Percentiles rank a stretch among this genome's conserved stretches.
These are phyloP conservation scores for Verticillium isaacii DNA, from an alignment of 2,329 filamentous ascomycete species.

Conservation along the genomic window DNA sequence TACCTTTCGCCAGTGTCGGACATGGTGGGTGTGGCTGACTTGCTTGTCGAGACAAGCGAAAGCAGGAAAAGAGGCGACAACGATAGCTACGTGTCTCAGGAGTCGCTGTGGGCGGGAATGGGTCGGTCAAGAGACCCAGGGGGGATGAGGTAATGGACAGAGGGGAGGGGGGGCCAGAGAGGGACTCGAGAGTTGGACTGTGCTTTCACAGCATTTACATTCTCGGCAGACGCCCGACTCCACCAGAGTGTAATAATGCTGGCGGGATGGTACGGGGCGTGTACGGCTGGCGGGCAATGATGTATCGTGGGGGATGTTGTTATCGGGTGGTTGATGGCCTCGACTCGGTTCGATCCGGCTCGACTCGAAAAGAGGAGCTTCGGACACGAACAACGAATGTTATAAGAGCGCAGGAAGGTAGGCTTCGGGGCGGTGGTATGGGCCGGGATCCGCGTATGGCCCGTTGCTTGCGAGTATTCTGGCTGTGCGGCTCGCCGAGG, in stretches of 20 bases:
- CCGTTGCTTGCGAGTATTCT: not conserved
- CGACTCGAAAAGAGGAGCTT: not conserved
- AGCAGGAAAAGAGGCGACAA: not conserved
- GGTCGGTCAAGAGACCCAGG: not conserved
- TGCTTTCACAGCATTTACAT: not conserved
- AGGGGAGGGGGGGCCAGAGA: not conserved
- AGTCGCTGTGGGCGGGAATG: not conserved
- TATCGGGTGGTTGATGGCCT: not conserved
- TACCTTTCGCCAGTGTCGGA: conserved; percentile 31
- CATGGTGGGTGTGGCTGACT: conserved; percentile 18
- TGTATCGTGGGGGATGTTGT: not conserved
- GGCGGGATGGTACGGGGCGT: not conserved
- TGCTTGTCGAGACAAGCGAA: not conserved
- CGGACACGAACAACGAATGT: not conserved
- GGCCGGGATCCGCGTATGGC: not conserved
- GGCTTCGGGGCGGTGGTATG: not conserved
- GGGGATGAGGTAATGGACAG: not conserved
- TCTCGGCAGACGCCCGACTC: not conserved
- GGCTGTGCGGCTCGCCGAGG: not conserved
- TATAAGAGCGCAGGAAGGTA: not conserved
- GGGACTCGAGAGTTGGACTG: not conserved
- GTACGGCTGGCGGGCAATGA: not conserved
- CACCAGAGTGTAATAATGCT: not conserved
- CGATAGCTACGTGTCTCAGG: not conserved
- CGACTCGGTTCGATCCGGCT: not conserved